These are phyloP conservation scores for Raffaelea deltoideospora DNA, from an alignment of 2,329 filamentous ascomycete genomes.

Conservation along the genomic window DNA sequence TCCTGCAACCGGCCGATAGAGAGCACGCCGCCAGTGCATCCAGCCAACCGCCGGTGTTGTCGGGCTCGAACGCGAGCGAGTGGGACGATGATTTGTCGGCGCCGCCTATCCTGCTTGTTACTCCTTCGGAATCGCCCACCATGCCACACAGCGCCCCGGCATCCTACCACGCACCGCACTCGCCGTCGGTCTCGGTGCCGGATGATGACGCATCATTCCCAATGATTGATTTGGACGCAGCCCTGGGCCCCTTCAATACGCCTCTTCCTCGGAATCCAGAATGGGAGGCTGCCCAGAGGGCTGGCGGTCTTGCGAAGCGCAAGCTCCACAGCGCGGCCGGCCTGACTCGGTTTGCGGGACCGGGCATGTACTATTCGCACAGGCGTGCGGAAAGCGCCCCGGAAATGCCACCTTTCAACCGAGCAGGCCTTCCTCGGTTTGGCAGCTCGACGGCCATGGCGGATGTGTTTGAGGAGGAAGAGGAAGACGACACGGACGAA, in stretches of 20 bases:
- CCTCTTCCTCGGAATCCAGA: slow-evolving; percentile 47
- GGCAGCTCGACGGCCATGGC: slow-evolving; percentile 62
- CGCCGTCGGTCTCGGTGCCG: slow-evolving; percentile 13
- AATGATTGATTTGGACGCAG: slow-evolving; percentile 88
- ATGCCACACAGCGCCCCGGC: slow-evolving; percentile 8
- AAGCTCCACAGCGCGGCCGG: slow-evolving; percentile 64
- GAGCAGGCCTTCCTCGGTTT: slow-evolving; percentile 44
- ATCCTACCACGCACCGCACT: slow-evolving; percentile 23
- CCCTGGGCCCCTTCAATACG: slow-evolving; percentile 82
- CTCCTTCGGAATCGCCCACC: slow-evolving; percentile 20
- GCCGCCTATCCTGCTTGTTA: slow-evolving; percentile 22
- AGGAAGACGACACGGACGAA: slow-evolving; percentile 36
- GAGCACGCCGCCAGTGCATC: no score
- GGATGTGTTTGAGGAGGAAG: slow-evolving; percentile 76
- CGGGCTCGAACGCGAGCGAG: no score
- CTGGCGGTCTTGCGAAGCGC: slow-evolving; percentile 41
- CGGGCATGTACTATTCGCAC: slow-evolving; percentile 59
- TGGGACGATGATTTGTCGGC: no score
- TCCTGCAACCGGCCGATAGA: slow-evolving; percentile 14
- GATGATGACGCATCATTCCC: slow-evolving; percentile 56
- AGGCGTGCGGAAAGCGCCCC: slow-evolving; percentile 68
- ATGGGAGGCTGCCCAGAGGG: slow-evolving; percentile 51
- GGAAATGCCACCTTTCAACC: slow-evolving; percentile 61
- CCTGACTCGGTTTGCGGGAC: slow-evolving; percentile 52
- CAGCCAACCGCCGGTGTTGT: no score